Evolutionary conservation across 2,329 filamentous ascomycete genomes (phyloP).

Genomic region (Colletotrichum noveboracense): DNA sequence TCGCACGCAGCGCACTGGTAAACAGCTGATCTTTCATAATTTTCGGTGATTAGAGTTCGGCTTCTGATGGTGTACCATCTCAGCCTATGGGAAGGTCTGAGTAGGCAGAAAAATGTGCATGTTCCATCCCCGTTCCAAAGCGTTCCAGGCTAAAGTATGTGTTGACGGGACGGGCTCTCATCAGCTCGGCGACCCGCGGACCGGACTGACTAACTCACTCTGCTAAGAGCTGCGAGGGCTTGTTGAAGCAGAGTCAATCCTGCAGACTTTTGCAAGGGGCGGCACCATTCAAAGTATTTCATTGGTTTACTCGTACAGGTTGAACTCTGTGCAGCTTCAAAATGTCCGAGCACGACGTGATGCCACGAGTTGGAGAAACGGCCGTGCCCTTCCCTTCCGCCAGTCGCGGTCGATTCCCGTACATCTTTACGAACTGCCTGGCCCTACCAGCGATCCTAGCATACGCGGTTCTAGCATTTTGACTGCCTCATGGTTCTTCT

Average conservation of each 20-base stretch:
- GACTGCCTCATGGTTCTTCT: neutral
- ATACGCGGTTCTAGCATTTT: neutral
- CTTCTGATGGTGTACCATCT: neutral
- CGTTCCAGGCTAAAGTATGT: conserved; percentile 18
- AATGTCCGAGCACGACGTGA: neutral
- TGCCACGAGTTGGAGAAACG: neutral
- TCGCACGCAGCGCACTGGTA: neutral
- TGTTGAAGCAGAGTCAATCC: neutral
- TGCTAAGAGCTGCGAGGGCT: neutral
- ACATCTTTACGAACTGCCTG: neutral
- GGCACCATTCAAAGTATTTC: neutral
- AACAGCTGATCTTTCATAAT: neutral
- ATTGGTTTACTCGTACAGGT: neutral
- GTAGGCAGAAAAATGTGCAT: neutral
- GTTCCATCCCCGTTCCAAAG: conserved; percentile 30
- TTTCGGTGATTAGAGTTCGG: neutral
- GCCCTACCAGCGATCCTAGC: neutral
- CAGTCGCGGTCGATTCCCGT: neutral
- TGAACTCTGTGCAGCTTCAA: neutral
- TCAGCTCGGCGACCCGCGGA: conserved; percentile 1
- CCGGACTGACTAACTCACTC: neutral
- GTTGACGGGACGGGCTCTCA: neutral
- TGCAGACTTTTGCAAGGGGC: neutral
- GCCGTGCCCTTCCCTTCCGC: neutral
- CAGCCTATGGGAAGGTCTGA: neutral